These are phyloP conservation scores for Furcasterigmium furcatum DNA, from an alignment of 2,329 filamentous ascomycete species.

Conservation along the genomic window DNA sequence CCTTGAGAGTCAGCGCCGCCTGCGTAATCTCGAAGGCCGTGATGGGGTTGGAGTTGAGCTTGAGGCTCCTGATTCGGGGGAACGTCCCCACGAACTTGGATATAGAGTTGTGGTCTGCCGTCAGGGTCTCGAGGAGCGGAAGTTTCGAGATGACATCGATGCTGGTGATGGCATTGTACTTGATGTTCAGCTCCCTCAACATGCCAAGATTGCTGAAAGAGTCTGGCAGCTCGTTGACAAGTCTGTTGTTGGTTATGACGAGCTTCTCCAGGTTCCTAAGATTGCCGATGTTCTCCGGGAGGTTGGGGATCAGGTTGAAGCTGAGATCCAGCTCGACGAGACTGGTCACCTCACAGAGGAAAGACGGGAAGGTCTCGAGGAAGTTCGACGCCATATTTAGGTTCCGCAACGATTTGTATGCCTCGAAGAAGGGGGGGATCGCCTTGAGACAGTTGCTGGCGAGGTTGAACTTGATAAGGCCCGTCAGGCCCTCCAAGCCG, in stretches of 20 bases:
- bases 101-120: conserved; percentile 89
- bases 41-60: conserved; percentile 91
- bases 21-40: conserved; percentile 85
- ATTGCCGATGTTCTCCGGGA: conserved; percentile 77
- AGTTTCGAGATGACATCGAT: conserved; percentile 85
- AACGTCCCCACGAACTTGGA: conserved; percentile 91
- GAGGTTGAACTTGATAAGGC: conserved; percentile 83
- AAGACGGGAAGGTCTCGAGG: conserved; percentile 78
- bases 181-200: conserved; percentile 87
- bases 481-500: conserved; percentile 70
- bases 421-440: conserved; percentile 78
- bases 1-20: conserved; percentile 76
- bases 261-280: conserved; percentile 80
- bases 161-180: conserved; percentile 85
- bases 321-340: conserved; percentile 93
- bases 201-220: conserved; percentile 71
- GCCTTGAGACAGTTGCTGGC: conserved; percentile 86
- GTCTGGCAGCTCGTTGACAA: conserved; percentile 71
- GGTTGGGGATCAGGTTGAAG: conserved; percentile 81
- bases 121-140: conserved; percentile 82
- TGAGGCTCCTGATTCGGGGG: conserved; percentile 75
- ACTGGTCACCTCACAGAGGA: conserved; percentile 77
- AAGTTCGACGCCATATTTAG: conserved; percentile 94
- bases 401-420: conserved; percentile 74
- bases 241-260: conserved; percentile 92